Evolutionary conservation across 257 asterid species (phyloP).

Genomic region (Scutellaria minor): DNA sequence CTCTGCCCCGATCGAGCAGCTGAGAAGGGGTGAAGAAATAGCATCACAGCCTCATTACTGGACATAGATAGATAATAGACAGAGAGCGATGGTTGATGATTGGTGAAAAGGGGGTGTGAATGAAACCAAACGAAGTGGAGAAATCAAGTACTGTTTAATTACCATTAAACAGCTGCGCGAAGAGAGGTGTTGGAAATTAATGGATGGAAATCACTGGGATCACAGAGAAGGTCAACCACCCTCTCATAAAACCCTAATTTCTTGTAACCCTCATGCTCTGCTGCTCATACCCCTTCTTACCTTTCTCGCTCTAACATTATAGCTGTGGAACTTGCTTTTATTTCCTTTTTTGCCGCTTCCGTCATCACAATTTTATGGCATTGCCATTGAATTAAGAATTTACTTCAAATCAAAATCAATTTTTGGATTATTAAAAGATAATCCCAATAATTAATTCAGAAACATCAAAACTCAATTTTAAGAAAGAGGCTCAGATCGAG

Average conservation of each 20-base stretch:
- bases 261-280: neutral
- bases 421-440: no score
- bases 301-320: no score
- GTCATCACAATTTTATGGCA: no score
- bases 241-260: constrained; percentile 25
- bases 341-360: no score
- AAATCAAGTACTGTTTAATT: neutral
- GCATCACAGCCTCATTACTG: constrained; percentile 27
- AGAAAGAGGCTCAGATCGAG: constrained; percentile 32
- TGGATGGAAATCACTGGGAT: constrained; percentile 33
- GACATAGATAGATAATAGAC: constrained; percentile 3
- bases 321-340: no score
- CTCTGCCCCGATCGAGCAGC: neutral
- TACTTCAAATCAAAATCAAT: no score
- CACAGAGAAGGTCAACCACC: constrained; percentile 43
- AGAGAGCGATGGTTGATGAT: constrained; percentile 9
- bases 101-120: no score
- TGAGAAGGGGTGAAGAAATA: constrained; percentile 1
- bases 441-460: no score
- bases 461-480: no score
- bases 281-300: no score
- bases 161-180: neutral
- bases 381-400: no score
- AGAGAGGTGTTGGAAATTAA: neutral
- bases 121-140: no score